phyloP scores from a whole-genome alignment of 106 monocot genomes.

The Iris macrosiphon region DNA sequence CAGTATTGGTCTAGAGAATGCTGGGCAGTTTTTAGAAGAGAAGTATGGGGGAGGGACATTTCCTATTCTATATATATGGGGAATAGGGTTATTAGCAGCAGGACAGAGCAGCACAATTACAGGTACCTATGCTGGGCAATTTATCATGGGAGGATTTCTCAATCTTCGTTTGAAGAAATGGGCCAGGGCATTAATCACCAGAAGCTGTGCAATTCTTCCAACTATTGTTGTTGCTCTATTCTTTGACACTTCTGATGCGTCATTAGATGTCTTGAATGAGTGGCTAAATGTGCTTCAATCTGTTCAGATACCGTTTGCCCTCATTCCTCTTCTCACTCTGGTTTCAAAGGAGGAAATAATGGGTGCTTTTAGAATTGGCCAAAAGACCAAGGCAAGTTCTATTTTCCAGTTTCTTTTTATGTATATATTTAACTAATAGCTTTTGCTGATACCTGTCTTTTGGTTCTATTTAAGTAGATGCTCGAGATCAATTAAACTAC shows the following conservation, averaged over 20 bases:
- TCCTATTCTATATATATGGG: constrained; percentile 90
- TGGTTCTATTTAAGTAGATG: no score
- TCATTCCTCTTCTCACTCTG: constrained; percentile 69
- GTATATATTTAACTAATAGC: no score
- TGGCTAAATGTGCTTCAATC: constrained; percentile 87
- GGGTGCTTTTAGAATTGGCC: constrained; percentile 63
- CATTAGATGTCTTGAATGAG: constrained; percentile 72
- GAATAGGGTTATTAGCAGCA: constrained; percentile 75
- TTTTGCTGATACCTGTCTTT: no score
- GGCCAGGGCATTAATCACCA: constrained; percentile 64
- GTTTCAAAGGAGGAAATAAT: constrained; percentile 77
- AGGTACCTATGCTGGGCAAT: constrained; percentile 86
- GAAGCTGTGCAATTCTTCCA: constrained; percentile 79
- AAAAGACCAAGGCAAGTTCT: constrained; percentile 42
- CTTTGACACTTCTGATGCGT: constrained; percentile 61
- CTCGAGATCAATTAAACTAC: no score
- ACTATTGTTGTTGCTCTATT: constrained; percentile 72
- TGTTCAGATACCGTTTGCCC: constrained; percentile 83
- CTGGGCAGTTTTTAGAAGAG: constrained; percentile 70
- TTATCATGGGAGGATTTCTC: constrained; percentile 89
- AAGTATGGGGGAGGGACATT: constrained; percentile 68
- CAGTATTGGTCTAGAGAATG: constrained; percentile 72
- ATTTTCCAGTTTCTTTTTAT: no score
- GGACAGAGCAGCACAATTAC: constrained; percentile 93
- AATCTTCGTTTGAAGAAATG: constrained; percentile 82